Evolutionary conservation across 768 basidiomycete genomes (phyloP), one percentile per base, ranked within the genome.

Genomic region (Jaapia argillacea): DNA sequence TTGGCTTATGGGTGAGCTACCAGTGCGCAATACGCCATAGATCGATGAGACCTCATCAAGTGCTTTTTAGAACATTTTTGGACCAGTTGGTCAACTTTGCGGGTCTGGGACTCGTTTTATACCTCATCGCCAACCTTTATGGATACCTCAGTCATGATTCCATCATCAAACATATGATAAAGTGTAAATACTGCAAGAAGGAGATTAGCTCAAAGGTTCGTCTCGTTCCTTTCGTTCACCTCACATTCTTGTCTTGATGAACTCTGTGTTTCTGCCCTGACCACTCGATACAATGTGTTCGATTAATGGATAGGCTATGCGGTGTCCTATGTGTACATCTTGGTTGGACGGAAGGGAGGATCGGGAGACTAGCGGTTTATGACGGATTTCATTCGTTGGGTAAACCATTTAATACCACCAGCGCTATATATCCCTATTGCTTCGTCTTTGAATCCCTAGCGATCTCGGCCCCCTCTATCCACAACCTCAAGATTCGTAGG

Each of bases 291-390:
- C n/a, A n/a, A n/a, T n/a, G n/a, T n/a, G n/a, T n/a, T 7, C 7
- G 4, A 43, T n/a, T 40, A 21, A 1, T 31, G n/a, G 26, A 2
- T 31, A 68, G 66, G 65, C 66, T 0, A 58, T 53, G 40, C 50
- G 66, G 21, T 67, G 64, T 39, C 59, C 64, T 14, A 59, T 68
- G 52, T 70, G 69, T 42, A 65, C 65, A 4, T 61, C 60, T 16
- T 70, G 67, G 69, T 53, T 60, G 5, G 68, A 70, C 46, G 67
- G 68, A 4, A 55, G 67, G 24, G 67, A 69, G 45, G 67, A 69
- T 10, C 52, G 46, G 14, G 60, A 61, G 45, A 56, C 50, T 4
- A 49, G 42, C 28, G 51, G 48, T 13, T 37, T 53, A n/a, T n/a
- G n/a, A n/a, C n/a, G n/a, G n/a, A n/a, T n/a, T n/a, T n/a, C n/a